These are phyloP conservation scores for Capsicum pubescens DNA, from an alignment of 257 asterid species.

Conservation along the genomic window DNA sequence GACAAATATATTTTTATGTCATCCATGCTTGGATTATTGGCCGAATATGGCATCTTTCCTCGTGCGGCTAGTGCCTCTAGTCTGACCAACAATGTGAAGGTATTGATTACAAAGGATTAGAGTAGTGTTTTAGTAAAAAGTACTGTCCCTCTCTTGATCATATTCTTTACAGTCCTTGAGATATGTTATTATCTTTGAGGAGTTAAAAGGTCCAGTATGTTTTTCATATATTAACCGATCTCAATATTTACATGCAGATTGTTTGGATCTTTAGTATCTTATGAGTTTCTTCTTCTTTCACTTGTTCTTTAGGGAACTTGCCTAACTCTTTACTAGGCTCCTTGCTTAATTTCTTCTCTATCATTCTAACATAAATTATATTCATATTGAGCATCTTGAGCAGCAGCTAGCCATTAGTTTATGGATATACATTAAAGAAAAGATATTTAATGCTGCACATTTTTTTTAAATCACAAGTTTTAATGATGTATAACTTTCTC, in stretches of 20 bases:
- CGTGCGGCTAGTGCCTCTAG: conserved; percentile 84
- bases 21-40: conserved; percentile 74
- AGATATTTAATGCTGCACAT: conserved; percentile 8
- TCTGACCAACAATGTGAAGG: conserved; percentile 80
- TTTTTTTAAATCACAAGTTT: background rate
- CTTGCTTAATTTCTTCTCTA: conserved; percentile 10
- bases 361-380: conserved; percentile 10
- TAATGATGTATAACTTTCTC: background rate
- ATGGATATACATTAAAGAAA: background rate
- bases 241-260: background rate
- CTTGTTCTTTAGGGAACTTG: background rate
- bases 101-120: conserved; percentile 34
- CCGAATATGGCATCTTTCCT: conserved; percentile 84
- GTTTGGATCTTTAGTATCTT: conserved; percentile 8
- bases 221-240: background rate
- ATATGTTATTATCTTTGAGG: conserved; percentile 2
- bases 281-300: conserved; percentile 15
- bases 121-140: background rate
- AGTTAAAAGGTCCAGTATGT: conserved; percentile 10
- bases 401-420: conserved; percentile 6
- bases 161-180: conserved; percentile 2
- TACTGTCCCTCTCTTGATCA: background rate
- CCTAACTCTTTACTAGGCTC: background rate
- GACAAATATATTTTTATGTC: conserved; percentile 75
- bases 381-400: conserved; percentile 21